Base-by-base conservation (phyloP, 164 flowering plant genomes). In the Nelumbo lutea region DNA sequence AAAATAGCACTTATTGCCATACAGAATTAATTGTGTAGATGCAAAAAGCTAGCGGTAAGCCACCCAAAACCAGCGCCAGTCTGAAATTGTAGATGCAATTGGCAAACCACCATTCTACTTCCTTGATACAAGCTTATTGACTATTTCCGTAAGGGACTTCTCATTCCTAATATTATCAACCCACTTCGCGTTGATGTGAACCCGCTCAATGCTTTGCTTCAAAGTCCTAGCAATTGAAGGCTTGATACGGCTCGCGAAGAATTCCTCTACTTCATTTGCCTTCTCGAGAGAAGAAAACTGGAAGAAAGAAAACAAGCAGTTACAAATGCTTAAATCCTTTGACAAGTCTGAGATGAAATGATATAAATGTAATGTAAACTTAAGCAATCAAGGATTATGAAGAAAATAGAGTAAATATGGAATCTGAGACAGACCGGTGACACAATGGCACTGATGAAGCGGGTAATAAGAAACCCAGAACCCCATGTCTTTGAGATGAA, bases 131-230 rank as follows among this genome's bases (percentile, higher is more conserved):
- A 90, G 68, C 72, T 90, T 86, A 72, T 75, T 73, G 59, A 88
- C 79, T 10, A 81, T 79, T n/a, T 80, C 82, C 0, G 81, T 80
- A 11, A 95, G 87, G 75, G 78, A 62, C 13, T 81, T 68, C 74
- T 95, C 97, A 9, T 76, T 76, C 74, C 71, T 79, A 70, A 92
- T 64, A 75, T 83, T 85, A 61, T 85, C 72, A 51, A 88, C 89
- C 96, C 98, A 96, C 15, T 79, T 83, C 4, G 96, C 84, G 56
- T 96, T 90, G 64, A 95, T 89, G 62, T 83, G 81, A 42, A 89
- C 86, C 53, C 84, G 79, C 79, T 95, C 98, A 9, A 95, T 64
- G 81, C 99, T 92, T 80, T 95, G 98, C 87, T 85, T 95, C 86
- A 95, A 73, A 40, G 98, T 95, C 81, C 97, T 89, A 1, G 88